These are phyloP conservation scores for Aureobasidium sp. DNA, from an alignment of 2,329 filamentous ascomycete genomes.

Conservation along the genomic window DNA sequence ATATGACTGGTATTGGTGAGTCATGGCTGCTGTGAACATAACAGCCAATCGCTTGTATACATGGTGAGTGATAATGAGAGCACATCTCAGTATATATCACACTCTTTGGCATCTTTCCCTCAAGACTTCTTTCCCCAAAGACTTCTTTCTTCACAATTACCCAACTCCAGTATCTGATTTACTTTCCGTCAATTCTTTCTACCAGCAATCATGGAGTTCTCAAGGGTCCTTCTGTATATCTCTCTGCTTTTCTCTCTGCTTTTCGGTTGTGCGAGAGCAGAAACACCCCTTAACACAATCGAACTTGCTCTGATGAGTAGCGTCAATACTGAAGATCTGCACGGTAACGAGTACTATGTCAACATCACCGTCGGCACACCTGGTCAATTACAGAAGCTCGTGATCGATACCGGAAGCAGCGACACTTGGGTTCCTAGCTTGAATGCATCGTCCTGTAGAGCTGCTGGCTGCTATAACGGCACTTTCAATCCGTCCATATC, in stretches of 20 bases:
- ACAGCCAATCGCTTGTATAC: neutral
- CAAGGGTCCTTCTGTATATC: no score
- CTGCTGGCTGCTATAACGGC: conserved; percentile 21
- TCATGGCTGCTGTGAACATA: neutral
- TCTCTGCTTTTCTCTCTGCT: neutral
- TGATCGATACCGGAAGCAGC: conserved; percentile 27
- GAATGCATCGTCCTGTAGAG: conserved; percentile 19
- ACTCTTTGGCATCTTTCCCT: neutral
- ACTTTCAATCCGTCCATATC: conserved; percentile 21
- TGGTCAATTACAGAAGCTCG: conserved; percentile 24
- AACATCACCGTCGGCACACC: conserved; percentile 26
- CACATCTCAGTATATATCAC: neutral
- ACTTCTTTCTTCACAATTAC: neutral
- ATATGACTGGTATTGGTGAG: neutral
- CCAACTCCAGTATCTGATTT: neutral
- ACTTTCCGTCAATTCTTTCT: neutral
- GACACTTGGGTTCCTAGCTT: conserved; percentile 26
- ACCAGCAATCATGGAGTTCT: neutral
- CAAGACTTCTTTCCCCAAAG: neutral
- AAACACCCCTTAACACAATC: neutral
- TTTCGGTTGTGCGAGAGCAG: neutral
- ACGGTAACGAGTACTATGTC: neutral
- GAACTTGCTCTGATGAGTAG: neutral
- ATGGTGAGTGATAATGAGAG: neutral
- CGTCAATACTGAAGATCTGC: neutral